phyloP scores from a whole-genome alignment of 805 yeast species.

The Metschnikowia colocasiae region DNA sequence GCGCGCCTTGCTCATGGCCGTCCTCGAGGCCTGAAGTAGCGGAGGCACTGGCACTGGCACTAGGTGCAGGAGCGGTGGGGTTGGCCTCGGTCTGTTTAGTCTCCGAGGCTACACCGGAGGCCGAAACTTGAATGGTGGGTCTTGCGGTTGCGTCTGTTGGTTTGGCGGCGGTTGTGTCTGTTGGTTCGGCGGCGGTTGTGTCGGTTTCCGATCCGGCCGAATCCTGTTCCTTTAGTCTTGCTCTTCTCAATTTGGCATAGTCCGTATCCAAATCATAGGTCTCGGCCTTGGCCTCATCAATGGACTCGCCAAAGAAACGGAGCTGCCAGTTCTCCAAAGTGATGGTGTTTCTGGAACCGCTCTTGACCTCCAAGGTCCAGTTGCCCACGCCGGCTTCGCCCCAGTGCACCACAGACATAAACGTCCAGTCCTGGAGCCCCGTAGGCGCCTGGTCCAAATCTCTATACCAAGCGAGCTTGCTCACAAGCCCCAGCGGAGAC shows the following conservation, averaged over 20 bases:
- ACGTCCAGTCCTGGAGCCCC: slow-evolving; percentile 82
- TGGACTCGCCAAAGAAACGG: slow-evolving; percentile 76
- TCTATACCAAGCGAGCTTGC: slow-evolving; percentile 71
- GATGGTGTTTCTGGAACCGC: slow-evolving; percentile 32
- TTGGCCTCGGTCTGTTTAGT: too few relatives aligned
- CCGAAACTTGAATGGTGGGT: too few relatives aligned
- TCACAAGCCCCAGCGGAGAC: slow-evolving; percentile 73
- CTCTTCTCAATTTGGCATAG: slow-evolving; percentile 39
- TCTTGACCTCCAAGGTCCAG: slow-evolving; percentile 70
- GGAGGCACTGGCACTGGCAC: too few relatives aligned
- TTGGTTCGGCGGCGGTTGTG: background rate
- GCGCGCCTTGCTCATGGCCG: slow-evolving; percentile 23
- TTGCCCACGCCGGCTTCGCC: slow-evolving; percentile 77
- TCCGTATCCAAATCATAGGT: slow-evolving; percentile 50
- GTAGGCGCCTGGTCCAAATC: slow-evolving; percentile 48
- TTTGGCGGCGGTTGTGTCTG: background rate
- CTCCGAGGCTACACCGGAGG: too few relatives aligned
- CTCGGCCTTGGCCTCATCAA: slow-evolving; percentile 60
- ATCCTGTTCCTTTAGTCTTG: slow-evolving; percentile 13
- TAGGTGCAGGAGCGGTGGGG: too few relatives aligned
- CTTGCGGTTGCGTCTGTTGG: too few relatives aligned
- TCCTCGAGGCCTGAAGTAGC: too few relatives aligned
- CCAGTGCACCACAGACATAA: slow-evolving; percentile 98
- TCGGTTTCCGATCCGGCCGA: slow-evolving; percentile 9
- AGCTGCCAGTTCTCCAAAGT: slow-evolving; percentile 67